Percentiles rank a stretch among this genome's conserved stretches.
Conservation (phyloP, 148 eudicot genomes). For the Rhododendron griersonianum region DNA sequence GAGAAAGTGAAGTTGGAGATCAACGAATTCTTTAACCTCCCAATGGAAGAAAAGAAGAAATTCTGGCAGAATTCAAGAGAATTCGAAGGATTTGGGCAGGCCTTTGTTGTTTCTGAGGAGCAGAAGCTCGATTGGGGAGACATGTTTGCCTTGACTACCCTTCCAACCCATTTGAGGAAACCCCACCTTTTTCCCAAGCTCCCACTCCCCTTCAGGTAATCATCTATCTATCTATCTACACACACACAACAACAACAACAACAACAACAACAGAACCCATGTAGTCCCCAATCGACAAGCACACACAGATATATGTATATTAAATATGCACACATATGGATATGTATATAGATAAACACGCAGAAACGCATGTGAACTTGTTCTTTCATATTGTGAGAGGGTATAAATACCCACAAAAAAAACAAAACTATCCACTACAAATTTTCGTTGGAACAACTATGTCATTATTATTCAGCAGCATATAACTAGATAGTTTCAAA, state of each 20-base stretch:
- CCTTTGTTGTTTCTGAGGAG: slow-evolving; percentile 30
- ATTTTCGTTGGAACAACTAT: background rate
- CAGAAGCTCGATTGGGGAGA: slow-evolving; percentile 42
- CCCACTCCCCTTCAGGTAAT: background rate
- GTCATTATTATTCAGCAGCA: background rate
- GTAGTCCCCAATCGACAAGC: too few relatives aligned
- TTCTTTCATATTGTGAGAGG: background rate
- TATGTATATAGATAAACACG: too few relatives aligned
- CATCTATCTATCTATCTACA: background rate
- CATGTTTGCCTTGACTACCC: slow-evolving; percentile 18
- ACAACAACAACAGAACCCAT: too few relatives aligned
- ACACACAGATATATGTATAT: background rate
- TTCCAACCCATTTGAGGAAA: slow-evolving; percentile 18
- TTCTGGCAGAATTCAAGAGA: slow-evolving; percentile 20
- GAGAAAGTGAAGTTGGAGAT: slow-evolving; percentile 23
- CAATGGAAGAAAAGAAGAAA: slow-evolving; percentile 28
- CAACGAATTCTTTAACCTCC: slow-evolving; percentile 3
- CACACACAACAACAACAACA: too few relatives aligned
- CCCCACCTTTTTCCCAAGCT: slow-evolving; percentile 5
- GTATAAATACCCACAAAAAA: too few relatives aligned
- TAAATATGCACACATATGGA: background rate
- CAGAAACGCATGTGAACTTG: background rate
- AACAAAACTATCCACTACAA: background rate
- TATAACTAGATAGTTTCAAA: background rate
- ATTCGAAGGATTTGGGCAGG: slow-evolving; percentile 32